Base-by-base conservation (phyloP, 306 rosid genomes). In the Cicer pinnatifidum region DNA sequence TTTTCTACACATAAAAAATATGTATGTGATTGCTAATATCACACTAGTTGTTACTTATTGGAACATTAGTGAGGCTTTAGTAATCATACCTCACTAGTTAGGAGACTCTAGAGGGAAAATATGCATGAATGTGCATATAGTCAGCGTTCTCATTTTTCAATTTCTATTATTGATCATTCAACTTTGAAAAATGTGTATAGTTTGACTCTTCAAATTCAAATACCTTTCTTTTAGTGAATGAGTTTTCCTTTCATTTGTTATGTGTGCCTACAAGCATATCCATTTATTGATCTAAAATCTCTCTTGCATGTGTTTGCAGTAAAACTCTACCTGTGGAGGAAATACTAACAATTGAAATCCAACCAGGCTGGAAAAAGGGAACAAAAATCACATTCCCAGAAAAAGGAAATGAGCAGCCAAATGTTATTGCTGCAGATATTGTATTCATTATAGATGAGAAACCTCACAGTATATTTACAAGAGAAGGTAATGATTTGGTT, bases 341-440 rank as follows among this genome's bases (percentile, higher is more conserved):
- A 84, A 89, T 93, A 64, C 66, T 93, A 51, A 89, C 85, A 58
- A 88, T 93, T n/a, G 94, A 88, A 52, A 73, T 93, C 75, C 90
- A 91, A 79, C 98, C 98, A 1, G 98, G 98, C 13, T 93, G 98
- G 98, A 91, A 93, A 73, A 93, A 91, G 78, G 98, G 98, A 56
- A 93, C 98, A 9, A 93, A 93, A 66, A 85, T 93, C 67, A 93
- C 98, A 2, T 93, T 91, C 84, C 92, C 88, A 0, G 96, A 89
- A 85, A 93, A 89, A 78, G 97, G 98, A 53, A 85, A 91, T 44
- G 91, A 89, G 82, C 91, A 84, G 15, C 93, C 85, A 58, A 84
- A 88, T 69, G 78, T 89, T 10, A 82, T 86, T 28, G 88, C 98
- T 7, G 89, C 97, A 2, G 97, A 93, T 81, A 84, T 93, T 10